Conservation (phyloP, 495 filamentous ascomycete genomes). For the Lineolata rhizophorae region DNA sequence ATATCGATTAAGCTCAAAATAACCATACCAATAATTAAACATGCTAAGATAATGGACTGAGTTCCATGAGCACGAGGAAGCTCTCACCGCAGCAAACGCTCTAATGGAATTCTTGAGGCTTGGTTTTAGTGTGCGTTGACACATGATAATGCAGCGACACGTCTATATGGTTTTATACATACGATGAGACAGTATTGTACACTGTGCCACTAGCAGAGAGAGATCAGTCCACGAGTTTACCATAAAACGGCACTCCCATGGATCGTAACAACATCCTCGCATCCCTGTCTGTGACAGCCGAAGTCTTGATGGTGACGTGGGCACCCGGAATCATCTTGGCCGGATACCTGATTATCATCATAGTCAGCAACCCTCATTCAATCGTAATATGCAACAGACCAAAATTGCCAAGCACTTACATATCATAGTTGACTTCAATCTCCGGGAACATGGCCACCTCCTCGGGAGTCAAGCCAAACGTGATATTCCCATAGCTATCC, state of each 20-base stretch:
- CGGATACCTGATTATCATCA: constrained; percentile 37
- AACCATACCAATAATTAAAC: too few relatives aligned
- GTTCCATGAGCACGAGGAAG: too few relatives aligned
- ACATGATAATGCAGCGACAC: too few relatives aligned
- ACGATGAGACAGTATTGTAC: too few relatives aligned
- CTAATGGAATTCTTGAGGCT: too few relatives aligned
- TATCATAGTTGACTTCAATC: constrained; percentile 74
- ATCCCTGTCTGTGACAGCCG: constrained; percentile 73
- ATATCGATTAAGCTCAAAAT: too few relatives aligned
- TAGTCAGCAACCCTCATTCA: constrained; percentile 1
- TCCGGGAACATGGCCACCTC: constrained; percentile 71
- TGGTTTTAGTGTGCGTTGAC: too few relatives aligned
- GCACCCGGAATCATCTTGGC: constrained; percentile 85
- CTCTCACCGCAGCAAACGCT: too few relatives aligned
- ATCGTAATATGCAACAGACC: too few relatives aligned
- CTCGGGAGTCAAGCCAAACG: constrained; percentile 51
- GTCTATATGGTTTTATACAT: too few relatives aligned
- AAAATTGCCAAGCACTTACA: constrained; percentile 39
- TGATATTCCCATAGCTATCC: constrained; percentile 72
- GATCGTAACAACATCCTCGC: constrained; percentile 66
- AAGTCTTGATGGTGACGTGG: constrained; percentile 69
- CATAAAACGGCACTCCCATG: constrained; percentile 68
- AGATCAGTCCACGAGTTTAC: constrained; percentile 28
- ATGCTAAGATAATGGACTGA: too few relatives aligned
- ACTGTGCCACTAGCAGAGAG: too few relatives aligned